phyloP scores from a whole-genome alignment of 768 basidiomycete genomes.

The Stropharia rugosoannulata region DNA sequence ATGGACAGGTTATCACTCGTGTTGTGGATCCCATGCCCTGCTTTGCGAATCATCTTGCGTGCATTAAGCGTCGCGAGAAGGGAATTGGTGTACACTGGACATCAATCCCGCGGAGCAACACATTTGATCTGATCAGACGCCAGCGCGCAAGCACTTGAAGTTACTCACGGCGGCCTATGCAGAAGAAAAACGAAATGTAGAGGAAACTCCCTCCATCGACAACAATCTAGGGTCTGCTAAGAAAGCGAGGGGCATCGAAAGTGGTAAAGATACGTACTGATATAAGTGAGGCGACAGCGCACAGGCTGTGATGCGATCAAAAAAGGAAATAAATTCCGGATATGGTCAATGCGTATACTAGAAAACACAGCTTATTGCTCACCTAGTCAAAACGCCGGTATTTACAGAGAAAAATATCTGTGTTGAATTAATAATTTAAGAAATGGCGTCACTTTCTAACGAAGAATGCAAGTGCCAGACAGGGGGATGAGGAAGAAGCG shows the following conservation, averaged over 20 bases:
- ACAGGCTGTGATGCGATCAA: constrained; percentile 34
- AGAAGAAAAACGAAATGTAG: constrained; percentile 62
- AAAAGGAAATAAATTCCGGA: not conserved
- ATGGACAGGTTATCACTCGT: constrained; percentile 40
- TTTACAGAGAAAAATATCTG: constrained; percentile 46
- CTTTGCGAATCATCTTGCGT: constrained; percentile 43
- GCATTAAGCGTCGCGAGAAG: constrained; percentile 62
- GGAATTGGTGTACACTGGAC: constrained; percentile 56
- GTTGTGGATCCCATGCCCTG: constrained; percentile 36
- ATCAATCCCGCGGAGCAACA: not conserved
- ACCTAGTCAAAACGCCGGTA: constrained; percentile 40
- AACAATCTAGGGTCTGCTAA: constrained; percentile 36
- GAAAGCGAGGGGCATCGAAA: not conserved
- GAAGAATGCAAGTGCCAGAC: not conserved
- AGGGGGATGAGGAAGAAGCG: not conserved
- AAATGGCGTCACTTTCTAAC: not conserved
- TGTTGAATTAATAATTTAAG: not conserved
- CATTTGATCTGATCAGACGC: not conserved
- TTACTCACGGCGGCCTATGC: constrained; percentile 54
- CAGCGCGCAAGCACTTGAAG: not conserved
- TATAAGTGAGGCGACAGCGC: constrained; percentile 54
- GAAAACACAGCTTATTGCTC: not conserved
- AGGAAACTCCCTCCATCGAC: constrained; percentile 47
- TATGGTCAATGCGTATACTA: not conserved
- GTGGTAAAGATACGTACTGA: constrained; percentile 33